Base-by-base conservation (phyloP, 1,139 yeast species). In the Kluyveromyces marxianus region DNA sequence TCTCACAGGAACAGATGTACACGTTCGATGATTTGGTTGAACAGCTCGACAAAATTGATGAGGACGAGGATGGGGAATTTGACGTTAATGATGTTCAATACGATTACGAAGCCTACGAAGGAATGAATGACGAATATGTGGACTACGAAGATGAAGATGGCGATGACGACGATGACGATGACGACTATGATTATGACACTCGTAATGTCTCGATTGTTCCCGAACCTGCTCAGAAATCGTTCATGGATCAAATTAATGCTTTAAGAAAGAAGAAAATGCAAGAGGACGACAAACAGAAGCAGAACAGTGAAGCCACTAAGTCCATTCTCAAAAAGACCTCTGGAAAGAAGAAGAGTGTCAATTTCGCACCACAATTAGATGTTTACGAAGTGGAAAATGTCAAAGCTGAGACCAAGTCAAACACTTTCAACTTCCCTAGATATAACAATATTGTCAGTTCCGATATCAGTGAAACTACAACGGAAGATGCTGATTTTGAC, bases 351-450 rank as follows among this genome's bases (percentile, higher is more conserved):
- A 77, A 78, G 53, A 61, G 70, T 6, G 86, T 81, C 25, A 69
- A 74, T 25, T 81, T 80, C 63, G 73, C 80, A 1, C 67, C 72
- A 2, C 60, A 64, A 2, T 68, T 79, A 41, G 76, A 79, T 46
- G 71, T 81, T n/a, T 76, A 76, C 47, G 81, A 79, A 53, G 71
- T 81, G 28, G 83, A 78, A 44, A 77, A 75, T 55, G 68, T 79
- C 14, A 78, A 81, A 59, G 73, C 71, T 31, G 74, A 73, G 41
- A 65, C 77, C 30, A 72, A 67, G 52, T 56, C 60, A 4, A 67
- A 71, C 42, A 59, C 63, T 3, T 59, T 57, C 37, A 54, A 46
- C 24, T 52, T 58, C 30, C 50, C 59, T 27, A 8, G 39, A n/a
- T 26, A 32, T 6, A 8, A 21, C n/a, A 44, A 44, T 24, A 32